phyloP scores from a whole-genome alignment of 2,329 filamentous ascomycete genomes.

The Aspergillus ibericus region DNA sequence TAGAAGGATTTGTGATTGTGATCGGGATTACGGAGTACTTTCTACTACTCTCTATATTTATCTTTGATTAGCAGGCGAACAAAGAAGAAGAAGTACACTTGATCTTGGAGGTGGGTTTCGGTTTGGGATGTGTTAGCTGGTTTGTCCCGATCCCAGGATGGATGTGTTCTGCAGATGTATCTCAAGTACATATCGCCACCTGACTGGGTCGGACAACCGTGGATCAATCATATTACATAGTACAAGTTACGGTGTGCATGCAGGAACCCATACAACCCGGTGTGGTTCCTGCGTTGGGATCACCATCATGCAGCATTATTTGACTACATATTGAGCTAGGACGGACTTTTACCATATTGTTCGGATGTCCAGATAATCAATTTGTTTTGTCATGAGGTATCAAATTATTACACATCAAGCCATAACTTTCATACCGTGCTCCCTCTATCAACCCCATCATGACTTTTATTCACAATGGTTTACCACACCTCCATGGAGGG shows the following conservation, averaged over 20 bases:
- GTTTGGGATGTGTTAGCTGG: too few relatives aligned
- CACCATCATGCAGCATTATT: background rate
- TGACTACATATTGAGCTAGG: background rate
- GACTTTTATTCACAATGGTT: background rate
- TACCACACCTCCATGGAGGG: background rate
- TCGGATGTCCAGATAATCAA: background rate
- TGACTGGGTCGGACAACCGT: background rate
- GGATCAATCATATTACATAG: background rate
- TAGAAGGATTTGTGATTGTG: constrained; percentile 49
- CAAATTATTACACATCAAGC: constrained; percentile 1
- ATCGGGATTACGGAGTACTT: constrained; percentile 68
- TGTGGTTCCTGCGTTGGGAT: background rate
- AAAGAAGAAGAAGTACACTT: background rate
- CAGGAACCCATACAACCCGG: background rate
- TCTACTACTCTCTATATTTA: too few relatives aligned
- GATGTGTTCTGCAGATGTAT: background rate
- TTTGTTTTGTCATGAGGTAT: constrained; percentile 1
- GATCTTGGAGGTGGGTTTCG: background rate
- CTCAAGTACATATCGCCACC: background rate
- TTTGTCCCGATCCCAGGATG: background rate
- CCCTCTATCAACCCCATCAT: background rate
- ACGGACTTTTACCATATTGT: background rate
- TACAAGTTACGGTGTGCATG: background rate
- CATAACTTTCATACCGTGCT: background rate
- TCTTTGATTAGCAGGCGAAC: background rate